Conservation (phyloP, 2,329 filamentous ascomycete species). For the Tricladium varicosporioides region DNA sequence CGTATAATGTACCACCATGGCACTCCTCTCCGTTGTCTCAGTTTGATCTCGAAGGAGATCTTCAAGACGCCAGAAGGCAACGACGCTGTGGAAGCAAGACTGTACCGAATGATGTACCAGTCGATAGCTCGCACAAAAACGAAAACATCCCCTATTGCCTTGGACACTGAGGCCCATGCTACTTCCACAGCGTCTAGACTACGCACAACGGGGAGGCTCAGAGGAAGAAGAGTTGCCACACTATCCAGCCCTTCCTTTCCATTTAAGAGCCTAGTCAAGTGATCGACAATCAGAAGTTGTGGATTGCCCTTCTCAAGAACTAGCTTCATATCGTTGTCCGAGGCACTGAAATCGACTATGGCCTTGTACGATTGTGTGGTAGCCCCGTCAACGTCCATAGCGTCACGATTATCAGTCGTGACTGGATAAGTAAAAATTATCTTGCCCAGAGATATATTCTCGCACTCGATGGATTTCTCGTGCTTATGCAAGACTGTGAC, state of each 20-base stretch:
- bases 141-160: slow-evolving; percentile 45
- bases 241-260: slow-evolving; percentile 47
- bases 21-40: slow-evolving; percentile 47
- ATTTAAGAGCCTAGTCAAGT: slow-evolving; percentile 58
- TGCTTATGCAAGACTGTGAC: slow-evolving; percentile 62
- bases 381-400: slow-evolving; percentile 17
- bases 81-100: slow-evolving; percentile 32
- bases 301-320: slow-evolving; percentile 62
- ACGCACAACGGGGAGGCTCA: slow-evolving; percentile 63
- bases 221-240: slow-evolving; percentile 52
- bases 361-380: slow-evolving; percentile 45
- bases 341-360: slow-evolving; percentile 54
- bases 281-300: slow-evolving; percentile 61
- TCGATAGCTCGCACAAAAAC: slow-evolving; percentile 55
- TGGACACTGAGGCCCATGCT: slow-evolving; percentile 43
- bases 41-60: slow-evolving; percentile 51
- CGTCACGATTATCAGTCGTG: slow-evolving; percentile 19
- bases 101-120: slow-evolving; percentile 57
- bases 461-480: slow-evolving; percentile 52
- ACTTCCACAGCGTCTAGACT: slow-evolving; percentile 60
- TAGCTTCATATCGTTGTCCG: slow-evolving; percentile 51
- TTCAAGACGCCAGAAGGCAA: slow-evolving; percentile 33
- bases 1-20: slow-evolving; percentile 35
- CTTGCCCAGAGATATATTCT: slow-evolving; percentile 58
- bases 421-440: slow-evolving; percentile 66